These are phyloP conservation scores for Fusarium decemcellulare DNA, from an alignment of 2,329 filamentous ascomycete species.

Conservation along the genomic window DNA sequence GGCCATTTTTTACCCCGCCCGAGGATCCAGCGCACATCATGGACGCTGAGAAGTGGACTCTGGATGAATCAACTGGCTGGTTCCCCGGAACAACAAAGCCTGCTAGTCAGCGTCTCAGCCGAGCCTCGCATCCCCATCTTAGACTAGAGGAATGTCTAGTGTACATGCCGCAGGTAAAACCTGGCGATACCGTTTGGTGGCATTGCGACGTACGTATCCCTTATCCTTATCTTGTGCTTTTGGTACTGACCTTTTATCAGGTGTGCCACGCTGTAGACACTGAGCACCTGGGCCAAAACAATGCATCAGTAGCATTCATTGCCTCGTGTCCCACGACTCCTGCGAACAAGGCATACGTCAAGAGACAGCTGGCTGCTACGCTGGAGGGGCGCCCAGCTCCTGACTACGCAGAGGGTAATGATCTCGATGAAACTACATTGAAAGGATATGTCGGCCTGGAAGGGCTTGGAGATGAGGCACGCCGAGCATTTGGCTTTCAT, in stretches of 20 bases:
- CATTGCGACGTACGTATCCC: constrained; percentile 3
- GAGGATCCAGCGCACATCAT: constrained; percentile 47
- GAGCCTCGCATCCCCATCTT: constrained; percentile 55
- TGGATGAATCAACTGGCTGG: constrained; percentile 49
- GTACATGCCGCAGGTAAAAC: constrained; percentile 49
- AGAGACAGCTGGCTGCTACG: constrained; percentile 29
- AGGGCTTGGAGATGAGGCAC: constrained; percentile 13
- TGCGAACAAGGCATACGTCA: constrained; percentile 42
- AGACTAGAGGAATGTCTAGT: constrained; percentile 54
- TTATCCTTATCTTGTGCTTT: not conserved
- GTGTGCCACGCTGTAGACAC: constrained; percentile 57
- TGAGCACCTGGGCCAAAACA: constrained; percentile 51
- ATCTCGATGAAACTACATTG: constrained; percentile 23
- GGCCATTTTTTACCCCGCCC: not conserved
- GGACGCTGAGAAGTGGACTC: constrained; percentile 54
- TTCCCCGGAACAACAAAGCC: constrained; percentile 55
- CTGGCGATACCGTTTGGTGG: constrained; percentile 32
- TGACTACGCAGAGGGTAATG: constrained; percentile 17
- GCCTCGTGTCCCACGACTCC: constrained; percentile 53
- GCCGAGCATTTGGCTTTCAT: constrained; percentile 26
- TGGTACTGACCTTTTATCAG: constrained; percentile 19
- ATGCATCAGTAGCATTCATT: constrained; percentile 54
- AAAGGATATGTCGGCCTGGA: constrained; percentile 30
- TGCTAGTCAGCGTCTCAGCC: constrained; percentile 43
- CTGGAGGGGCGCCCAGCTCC: constrained; percentile 17